Percentiles rank a stretch among this genome's conserved stretches.
These are phyloP conservation scores for Mycena capillaripes DNA, from an alignment of 768 basidiomycete species.

Conservation along the genomic window DNA sequence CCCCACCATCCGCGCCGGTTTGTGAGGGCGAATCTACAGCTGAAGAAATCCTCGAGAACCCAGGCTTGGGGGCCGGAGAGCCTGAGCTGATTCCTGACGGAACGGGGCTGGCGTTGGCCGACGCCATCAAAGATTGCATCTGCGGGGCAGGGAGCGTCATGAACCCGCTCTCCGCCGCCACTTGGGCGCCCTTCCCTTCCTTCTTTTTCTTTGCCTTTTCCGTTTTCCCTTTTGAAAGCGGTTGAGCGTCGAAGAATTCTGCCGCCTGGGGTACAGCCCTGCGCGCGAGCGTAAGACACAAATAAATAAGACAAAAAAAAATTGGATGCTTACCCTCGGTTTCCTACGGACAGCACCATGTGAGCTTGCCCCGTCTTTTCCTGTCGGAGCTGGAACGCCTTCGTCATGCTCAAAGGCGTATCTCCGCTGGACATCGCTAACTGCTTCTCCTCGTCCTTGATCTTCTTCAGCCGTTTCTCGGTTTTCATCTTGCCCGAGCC, in stretches of 20 bases:
- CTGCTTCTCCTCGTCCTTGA: slow-evolving; percentile 97
- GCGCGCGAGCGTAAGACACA: slow-evolving; percentile 33
- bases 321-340: slow-evolving; percentile 77
- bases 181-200: slow-evolving; percentile 69
- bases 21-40: slow-evolving; percentile 66
- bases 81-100: slow-evolving; percentile 57
- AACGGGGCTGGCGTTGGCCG: slow-evolving; percentile 61
- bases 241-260: slow-evolving; percentile 86
- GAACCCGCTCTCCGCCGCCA: slow-evolving; percentile 68
- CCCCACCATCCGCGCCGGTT: slow-evolving; percentile 68
- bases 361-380: slow-evolving; percentile 96
- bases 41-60: slow-evolving; percentile 83
- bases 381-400: slow-evolving; percentile 93
- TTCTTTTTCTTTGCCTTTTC: slow-evolving; percentile 89
- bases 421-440: slow-evolving; percentile 95
- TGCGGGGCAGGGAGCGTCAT: slow-evolving; percentile 79
- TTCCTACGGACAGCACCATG: slow-evolving; percentile 95
- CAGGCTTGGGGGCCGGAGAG: slow-evolving; percentile 78
- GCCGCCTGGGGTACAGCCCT: slow-evolving; percentile 91
- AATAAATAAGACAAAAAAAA: neutral
- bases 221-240: slow-evolving; percentile 86
- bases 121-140: slow-evolving; percentile 50
- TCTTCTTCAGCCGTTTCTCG: slow-evolving; percentile 96
- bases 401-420: slow-evolving; percentile 95
- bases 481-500: slow-evolving; percentile 97